Evolutionary conservation across 75 land plant species (phyloP), one percentile per base, ranked within the genome.

Genomic region (Pseudotsuga menziesii): DNA sequence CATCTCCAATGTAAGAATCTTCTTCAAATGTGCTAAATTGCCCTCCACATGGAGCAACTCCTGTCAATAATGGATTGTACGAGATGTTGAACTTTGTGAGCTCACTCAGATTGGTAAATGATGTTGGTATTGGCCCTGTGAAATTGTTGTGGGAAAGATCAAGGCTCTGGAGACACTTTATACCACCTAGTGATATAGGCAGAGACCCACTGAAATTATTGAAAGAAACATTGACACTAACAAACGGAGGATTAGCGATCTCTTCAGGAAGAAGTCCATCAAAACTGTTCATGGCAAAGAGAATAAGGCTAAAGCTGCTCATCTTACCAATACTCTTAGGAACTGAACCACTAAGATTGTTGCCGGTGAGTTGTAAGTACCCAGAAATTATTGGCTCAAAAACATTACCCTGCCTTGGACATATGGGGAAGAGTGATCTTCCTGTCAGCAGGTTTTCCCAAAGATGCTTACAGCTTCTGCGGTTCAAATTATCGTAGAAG

Each of bases 71-170:
- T 2, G 88, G 90, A 58, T 92, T 92, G 84, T 75, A 90, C 9
- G 94, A 92, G 69, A 90, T 61, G 73, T 92, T 92, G 81, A 92
- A 86, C 76, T 79, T 80, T 80, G 55, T 85, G 59, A 92, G 77
- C 26, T 84, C 85, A 59, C 35, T 58, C 64, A 93, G 83, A 71
- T 69, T 64, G 58, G 86, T 70, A 57, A 83, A 81, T 9, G 70
- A 60, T 6, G 17, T 11, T 4, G 93, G 93, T 56, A 93, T 83
- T 25, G 61, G 59, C 35, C 95, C 95, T 11, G 0, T 3, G 55
- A 91, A 78, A 5, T 70, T 7, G 55, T 91, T 91, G 19, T 56
- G 82, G 11, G 92, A 88, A 19, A 91, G 61, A 72, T 91, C 91
- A 61, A 91, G 71, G 5, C 52, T 9, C 19, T 76, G 25, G 29